Conservation (phyloP, 2,329 filamentous ascomycete species). For the Colletotrichum sojae region DNA sequence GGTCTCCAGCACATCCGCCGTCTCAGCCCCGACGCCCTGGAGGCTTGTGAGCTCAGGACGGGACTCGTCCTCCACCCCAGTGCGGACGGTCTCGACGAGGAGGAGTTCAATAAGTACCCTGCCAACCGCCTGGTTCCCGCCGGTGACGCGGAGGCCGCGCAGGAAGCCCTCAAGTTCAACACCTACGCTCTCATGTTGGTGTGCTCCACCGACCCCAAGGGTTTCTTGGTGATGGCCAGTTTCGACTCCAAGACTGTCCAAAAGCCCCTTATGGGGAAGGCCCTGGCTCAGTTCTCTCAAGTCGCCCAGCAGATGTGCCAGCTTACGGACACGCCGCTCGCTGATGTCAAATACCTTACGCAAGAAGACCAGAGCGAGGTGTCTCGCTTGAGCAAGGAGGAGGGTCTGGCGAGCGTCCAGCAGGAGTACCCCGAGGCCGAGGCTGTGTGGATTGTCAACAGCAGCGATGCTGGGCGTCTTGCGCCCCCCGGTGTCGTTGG, state of each 20-base stretch:
- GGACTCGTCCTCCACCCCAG: constrained; percentile 68
- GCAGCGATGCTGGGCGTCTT: constrained; percentile 51
- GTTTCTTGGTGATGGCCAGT: constrained; percentile 73
- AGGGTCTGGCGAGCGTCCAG: constrained; percentile 43
- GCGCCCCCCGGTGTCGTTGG: constrained; percentile 59
- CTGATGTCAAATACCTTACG: constrained; percentile 52
- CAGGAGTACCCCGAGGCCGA: constrained; percentile 46
- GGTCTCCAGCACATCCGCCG: constrained; percentile 73
- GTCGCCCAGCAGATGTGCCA: constrained; percentile 66
- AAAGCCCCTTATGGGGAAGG: constrained; percentile 65
- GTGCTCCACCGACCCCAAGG: constrained; percentile 69
- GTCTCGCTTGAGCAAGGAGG: constrained; percentile 45
- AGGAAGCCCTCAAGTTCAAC: constrained; percentile 72
- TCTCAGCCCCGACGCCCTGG: constrained; percentile 66
- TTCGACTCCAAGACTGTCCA: constrained; percentile 74
- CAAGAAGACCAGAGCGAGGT: constrained; percentile 53
- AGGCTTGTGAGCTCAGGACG: constrained; percentile 70
- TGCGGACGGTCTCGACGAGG: constrained; percentile 49
- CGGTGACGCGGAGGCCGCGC: constrained; percentile 68
- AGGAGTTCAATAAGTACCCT: constrained; percentile 50
- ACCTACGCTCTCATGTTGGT: constrained; percentile 76
- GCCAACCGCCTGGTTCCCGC: constrained; percentile 68
- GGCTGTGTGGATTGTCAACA: constrained; percentile 58
- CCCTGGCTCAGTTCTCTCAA: constrained; percentile 65
- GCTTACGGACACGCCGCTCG: constrained; percentile 49